Evolutionary conservation across 176 grass and related monocot genomes (phyloP).

Genomic region (Urochloa ruziziensis): DNA sequence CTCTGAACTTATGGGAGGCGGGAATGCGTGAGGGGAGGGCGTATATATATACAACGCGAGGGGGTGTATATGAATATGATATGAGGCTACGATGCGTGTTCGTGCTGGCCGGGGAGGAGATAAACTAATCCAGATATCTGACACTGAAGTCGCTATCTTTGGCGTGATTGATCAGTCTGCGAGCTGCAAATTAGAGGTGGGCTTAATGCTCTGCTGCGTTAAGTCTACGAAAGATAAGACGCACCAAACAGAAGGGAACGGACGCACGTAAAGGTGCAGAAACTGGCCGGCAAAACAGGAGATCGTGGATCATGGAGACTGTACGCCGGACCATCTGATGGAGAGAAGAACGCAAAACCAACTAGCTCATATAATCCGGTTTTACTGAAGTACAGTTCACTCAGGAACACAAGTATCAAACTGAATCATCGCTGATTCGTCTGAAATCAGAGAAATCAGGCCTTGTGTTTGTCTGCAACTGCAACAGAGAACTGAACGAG

Average conservation of each 20-base stretch:
- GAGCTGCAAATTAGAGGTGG: not conserved
- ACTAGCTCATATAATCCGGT: too few relatives aligned
- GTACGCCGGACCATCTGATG: not conserved
- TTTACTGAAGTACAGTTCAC: not conserved
- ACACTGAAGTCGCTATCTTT: not conserved
- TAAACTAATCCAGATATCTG: not conserved
- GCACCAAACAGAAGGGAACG: not conserved
- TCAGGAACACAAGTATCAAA: not conserved
- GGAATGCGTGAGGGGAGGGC: not conserved
- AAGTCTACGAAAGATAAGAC: conserved; percentile 1
- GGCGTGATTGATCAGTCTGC: not conserved
- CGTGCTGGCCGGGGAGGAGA: not conserved
- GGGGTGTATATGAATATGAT: not conserved
- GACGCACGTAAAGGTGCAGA: not conserved
- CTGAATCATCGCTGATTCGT: not conserved
- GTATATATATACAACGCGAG: not conserved
- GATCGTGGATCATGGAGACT: not conserved
- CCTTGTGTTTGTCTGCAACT: not conserved
- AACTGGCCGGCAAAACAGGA: not conserved
- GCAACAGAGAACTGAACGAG: not conserved
- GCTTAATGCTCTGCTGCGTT: not conserved
- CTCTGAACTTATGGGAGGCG: not conserved
- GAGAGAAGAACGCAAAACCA: not conserved
- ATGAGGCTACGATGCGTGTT: not conserved
- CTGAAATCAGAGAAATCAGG: not conserved